Evolutionary conservation across 225 moss, liverwort and hornwort genomes (phyloP).

Genomic region (Sphagnum contortum): DNA sequence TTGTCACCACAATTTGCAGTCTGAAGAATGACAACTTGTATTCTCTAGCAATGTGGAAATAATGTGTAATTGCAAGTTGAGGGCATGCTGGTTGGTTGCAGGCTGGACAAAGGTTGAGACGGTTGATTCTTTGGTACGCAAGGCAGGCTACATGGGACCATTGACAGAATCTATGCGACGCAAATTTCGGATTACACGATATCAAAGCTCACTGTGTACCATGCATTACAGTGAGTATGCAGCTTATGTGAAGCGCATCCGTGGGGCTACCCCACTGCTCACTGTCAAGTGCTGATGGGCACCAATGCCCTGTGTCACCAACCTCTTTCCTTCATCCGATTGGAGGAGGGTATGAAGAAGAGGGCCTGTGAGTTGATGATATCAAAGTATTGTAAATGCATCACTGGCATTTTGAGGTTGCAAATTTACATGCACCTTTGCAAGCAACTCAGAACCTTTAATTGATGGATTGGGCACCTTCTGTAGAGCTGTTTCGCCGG

Average conservation of each 20-base stretch:
- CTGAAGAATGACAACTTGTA: too few relatives aligned
- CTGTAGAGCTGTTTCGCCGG: conserved; percentile 26
- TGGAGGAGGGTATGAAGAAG: conserved; percentile 2
- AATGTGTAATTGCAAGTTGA: too few relatives aligned
- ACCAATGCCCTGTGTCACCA: conserved; percentile 3
- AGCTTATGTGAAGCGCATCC: conserved; percentile 82
- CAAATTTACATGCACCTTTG: conserved; percentile 12
- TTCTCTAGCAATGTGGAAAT: too few relatives aligned
- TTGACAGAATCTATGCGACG: conserved; percentile 89
- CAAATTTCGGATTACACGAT: conserved; percentile 91
- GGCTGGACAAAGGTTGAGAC: conserved; percentile 97
- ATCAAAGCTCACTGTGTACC: conserved; percentile 95
- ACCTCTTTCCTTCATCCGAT: conserved; percentile 7
- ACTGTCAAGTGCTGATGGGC: conserved; percentile 70
- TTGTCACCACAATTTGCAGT: too few relatives aligned
- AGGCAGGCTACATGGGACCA: conserved; percentile 78
- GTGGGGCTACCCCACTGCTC: conserved; percentile 68
- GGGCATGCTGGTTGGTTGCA: conserved; percentile 8
- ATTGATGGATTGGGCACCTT: conserved; percentile 21
- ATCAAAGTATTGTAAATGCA: background rate
- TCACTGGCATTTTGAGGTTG: background rate
- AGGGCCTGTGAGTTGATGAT: conserved; percentile 12
- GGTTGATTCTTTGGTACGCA: conserved; percentile 87
- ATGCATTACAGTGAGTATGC: conserved; percentile 97
- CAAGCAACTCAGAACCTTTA: conserved; percentile 9